Evolutionary conservation across 2,329 filamentous ascomycete genomes (phyloP).

Genomic region (Aspergillus phoenicis): DNA sequence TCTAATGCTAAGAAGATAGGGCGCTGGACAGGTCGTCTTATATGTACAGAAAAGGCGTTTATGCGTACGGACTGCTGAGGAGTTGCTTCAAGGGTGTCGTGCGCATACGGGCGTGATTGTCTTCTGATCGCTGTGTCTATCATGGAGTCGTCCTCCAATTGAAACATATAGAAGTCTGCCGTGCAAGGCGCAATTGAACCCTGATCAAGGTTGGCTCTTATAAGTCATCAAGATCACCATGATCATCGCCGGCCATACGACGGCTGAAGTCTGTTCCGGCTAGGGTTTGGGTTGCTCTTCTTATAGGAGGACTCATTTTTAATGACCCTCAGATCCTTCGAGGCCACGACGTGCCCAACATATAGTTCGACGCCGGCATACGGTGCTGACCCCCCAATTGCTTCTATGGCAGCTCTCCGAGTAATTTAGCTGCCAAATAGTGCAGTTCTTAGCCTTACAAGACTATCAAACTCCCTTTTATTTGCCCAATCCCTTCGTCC

Average conservation of each 20-base stretch:
- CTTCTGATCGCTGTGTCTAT: background rate
- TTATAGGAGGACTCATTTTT: constrained; percentile 1
- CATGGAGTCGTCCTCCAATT: background rate
- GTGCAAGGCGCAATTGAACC: background rate
- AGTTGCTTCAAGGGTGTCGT: background rate
- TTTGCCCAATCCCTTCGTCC: constrained; percentile 7
- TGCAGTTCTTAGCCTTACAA: background rate
- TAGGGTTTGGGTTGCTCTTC: background rate
- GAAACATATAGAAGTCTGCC: background rate
- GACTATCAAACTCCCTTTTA: background rate
- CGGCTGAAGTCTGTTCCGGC: constrained; percentile 10
- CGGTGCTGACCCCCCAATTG: background rate
- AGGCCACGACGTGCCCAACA: background rate
- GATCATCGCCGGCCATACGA: constrained; percentile 15
- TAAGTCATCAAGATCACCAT: constrained; percentile 19
- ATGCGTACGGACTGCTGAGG: background rate
- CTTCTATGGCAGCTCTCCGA: background rate
- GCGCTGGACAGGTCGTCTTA: constrained; percentile 11
- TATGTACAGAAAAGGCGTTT: background rate
- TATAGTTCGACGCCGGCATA: background rate
- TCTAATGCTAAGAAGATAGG: constrained; percentile 3
- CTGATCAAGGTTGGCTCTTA: background rate
- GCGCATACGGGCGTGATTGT: background rate
- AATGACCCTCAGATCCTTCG: constrained; percentile 3
- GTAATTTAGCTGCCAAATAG: constrained; percentile 5